phyloP scores from a whole-genome alignment of 1,284 basidiomycete species.

The Ustilago loliicola region DNA sequence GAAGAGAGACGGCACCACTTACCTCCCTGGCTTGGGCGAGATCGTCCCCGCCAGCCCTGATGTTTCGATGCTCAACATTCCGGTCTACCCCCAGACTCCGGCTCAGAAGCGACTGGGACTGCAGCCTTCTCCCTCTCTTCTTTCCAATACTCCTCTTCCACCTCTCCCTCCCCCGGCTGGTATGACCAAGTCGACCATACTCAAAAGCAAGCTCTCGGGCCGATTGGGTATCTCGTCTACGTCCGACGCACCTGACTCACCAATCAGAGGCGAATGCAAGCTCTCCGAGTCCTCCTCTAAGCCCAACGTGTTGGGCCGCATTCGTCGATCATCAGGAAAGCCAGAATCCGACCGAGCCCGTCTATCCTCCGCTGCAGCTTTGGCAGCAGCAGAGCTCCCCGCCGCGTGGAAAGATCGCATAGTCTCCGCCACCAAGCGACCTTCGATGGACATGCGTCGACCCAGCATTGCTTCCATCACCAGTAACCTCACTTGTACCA shows the following conservation, averaged over 20 bases:
- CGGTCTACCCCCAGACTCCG: slow-evolving; percentile 16
- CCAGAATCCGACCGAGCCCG: slow-evolving; percentile 6
- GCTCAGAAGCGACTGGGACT: slow-evolving; percentile 20
- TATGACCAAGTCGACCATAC: neutral
- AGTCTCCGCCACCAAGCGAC: slow-evolving; percentile 5
- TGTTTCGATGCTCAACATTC: slow-evolving; percentile 3
- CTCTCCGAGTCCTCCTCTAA: slow-evolving; percentile 19
- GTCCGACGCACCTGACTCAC: neutral
- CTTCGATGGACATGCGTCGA: slow-evolving; percentile 26
- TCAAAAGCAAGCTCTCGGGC: slow-evolving; percentile 41
- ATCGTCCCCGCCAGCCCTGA: slow-evolving; percentile 42
- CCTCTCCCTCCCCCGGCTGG: neutral
- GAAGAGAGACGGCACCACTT: slow-evolving; percentile 20
- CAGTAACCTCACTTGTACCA: slow-evolving; percentile 10
- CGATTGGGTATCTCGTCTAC: slow-evolving; percentile 12
- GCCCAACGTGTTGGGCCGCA: slow-evolving; percentile 10
- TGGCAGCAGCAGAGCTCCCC: slow-evolving; percentile 30
- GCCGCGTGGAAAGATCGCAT: slow-evolving; percentile 43
- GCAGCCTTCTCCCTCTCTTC: slow-evolving; percentile 3
- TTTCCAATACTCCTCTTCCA: neutral
- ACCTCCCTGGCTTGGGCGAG: slow-evolving; percentile 41
- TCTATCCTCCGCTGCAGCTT: slow-evolving; percentile 2
- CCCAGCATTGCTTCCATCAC: slow-evolving; percentile 24
- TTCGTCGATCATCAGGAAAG: slow-evolving; percentile 19
- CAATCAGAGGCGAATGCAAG: slow-evolving; percentile 11